Percentiles rank a stretch among this genome's conserved stretches.
phyloP scores from a whole-genome alignment of 75 land plant genomes.

The Cunninghamia lanceolata region DNA sequence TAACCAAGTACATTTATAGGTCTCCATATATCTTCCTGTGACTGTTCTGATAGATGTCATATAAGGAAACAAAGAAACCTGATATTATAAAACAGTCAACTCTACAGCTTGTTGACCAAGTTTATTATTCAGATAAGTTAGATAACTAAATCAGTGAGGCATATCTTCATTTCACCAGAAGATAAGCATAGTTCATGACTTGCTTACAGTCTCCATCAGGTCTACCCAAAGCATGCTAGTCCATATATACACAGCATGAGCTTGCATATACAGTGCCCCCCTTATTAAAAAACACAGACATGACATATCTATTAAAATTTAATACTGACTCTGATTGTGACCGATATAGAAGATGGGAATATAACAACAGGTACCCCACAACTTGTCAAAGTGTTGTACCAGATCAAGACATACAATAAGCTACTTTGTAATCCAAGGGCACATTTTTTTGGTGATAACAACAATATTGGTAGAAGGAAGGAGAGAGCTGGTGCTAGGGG shows the following conservation, averaged over 20 bases:
- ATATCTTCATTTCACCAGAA: slow-evolving; percentile 2
- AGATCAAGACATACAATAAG: background rate
- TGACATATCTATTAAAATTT: background rate
- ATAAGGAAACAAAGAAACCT: background rate
- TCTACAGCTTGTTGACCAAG: background rate
- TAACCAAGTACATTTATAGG: background rate
- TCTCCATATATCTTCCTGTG: background rate
- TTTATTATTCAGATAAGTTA: background rate
- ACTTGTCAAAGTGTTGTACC: background rate
- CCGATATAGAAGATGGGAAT: background rate
- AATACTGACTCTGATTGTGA: background rate
- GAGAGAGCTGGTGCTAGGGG: no score
- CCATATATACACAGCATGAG: background rate
- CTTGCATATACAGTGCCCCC: background rate
- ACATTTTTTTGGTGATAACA: no score
- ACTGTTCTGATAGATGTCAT: slow-evolving; percentile 8
- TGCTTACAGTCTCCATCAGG: background rate
- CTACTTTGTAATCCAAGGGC: background rate
- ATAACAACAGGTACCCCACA: background rate
- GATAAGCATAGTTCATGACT: slow-evolving; percentile 1
- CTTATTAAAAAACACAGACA: background rate
- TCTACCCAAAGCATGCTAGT: background rate
- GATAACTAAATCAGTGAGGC: background rate
- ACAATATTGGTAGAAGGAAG: no score
- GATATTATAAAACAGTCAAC: background rate